Percentiles rank a stretch among this genome's conserved stretches.
These are phyloP conservation scores for Nidula niveotomentosa DNA, from an alignment of 1,284 basidiomycete species.

Conservation along the genomic window DNA sequence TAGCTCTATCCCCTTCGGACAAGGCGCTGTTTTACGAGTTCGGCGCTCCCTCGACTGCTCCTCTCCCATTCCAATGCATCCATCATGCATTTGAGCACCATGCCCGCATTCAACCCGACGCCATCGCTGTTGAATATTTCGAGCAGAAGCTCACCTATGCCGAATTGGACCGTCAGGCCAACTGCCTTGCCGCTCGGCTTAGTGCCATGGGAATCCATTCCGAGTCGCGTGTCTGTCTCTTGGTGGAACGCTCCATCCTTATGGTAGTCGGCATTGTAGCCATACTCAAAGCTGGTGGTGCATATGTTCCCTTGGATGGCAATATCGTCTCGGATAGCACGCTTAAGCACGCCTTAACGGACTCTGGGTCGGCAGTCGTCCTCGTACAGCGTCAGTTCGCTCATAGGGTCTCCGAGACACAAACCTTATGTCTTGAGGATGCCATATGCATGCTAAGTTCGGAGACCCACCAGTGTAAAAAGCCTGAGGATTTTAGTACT, in stretches of 20 bases:
- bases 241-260: conserved; percentile 51
- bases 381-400: conserved; percentile 46
- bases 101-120: conserved; percentile 36
- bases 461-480: conserved; percentile 24
- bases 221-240: conserved; percentile 49
- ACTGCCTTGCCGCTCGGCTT: conserved; percentile 45
- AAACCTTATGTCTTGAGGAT: conserved; percentile 44
- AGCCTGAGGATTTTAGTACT: conserved; percentile 37
- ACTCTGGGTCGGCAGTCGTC: conserved; percentile 43
- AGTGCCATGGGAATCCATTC: conserved; percentile 41
- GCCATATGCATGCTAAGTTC: conserved; percentile 21
- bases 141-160: conserved; percentile 44
- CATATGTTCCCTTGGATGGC: conserved; percentile 59
- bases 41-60: conserved; percentile 37
- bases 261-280: conserved; percentile 58
- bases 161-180: conserved; percentile 48
- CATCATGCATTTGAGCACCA: conserved; percentile 58
- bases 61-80: conserved; percentile 44
- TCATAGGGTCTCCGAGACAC: conserved; percentile 32
- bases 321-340: conserved; percentile 55
- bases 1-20: conserved; percentile 35
- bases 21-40: conserved; percentile 43
- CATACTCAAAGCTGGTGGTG: conserved; percentile 53
- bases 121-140: conserved; percentile 51
- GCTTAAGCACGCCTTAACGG: conserved; percentile 48